Evolutionary conservation across 352 stramenopile species (phyloP).

Genomic region (Phytophthora litchii): DNA sequence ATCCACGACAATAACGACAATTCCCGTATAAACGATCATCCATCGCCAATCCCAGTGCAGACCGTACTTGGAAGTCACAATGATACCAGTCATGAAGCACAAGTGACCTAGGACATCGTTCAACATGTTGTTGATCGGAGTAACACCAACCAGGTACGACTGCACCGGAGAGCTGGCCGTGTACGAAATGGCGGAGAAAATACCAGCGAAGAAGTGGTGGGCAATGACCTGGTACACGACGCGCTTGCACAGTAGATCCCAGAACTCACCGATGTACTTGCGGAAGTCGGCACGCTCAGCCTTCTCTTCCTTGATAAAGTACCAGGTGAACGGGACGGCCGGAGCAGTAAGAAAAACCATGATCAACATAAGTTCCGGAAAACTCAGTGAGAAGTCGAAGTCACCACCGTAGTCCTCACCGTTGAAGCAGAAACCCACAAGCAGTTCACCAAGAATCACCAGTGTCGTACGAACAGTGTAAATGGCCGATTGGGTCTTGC

Average conservation of each 20-base stretch:
- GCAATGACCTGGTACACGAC: constrained; percentile 58
- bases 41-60: constrained; percentile 54
- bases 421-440: constrained; percentile 65
- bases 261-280: constrained; percentile 49
- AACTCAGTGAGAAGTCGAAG: constrained; percentile 50
- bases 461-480: constrained; percentile 36
- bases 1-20: constrained; percentile 42
- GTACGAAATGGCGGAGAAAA: constrained; percentile 50
- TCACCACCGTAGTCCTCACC: constrained; percentile 51
- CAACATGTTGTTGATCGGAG: constrained; percentile 48
- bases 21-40: constrained; percentile 38
- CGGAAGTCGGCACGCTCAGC: constrained; percentile 31
- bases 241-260: constrained; percentile 46
- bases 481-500: constrained; percentile 56
- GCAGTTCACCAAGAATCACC: constrained; percentile 48
- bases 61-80: constrained; percentile 45
- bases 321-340: constrained; percentile 42
- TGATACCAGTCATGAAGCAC: constrained; percentile 42
- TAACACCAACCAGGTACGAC: constrained; percentile 43
- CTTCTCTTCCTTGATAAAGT: constrained; percentile 49
- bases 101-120: constrained; percentile 40
- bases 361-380: constrained; percentile 54
- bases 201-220: constrained; percentile 51
- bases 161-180: constrained; percentile 40
- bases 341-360: constrained; percentile 35